These are phyloP conservation scores for Morella rubra DNA, from an alignment of 306 rosid genomes.

Conservation along the genomic window DNA sequence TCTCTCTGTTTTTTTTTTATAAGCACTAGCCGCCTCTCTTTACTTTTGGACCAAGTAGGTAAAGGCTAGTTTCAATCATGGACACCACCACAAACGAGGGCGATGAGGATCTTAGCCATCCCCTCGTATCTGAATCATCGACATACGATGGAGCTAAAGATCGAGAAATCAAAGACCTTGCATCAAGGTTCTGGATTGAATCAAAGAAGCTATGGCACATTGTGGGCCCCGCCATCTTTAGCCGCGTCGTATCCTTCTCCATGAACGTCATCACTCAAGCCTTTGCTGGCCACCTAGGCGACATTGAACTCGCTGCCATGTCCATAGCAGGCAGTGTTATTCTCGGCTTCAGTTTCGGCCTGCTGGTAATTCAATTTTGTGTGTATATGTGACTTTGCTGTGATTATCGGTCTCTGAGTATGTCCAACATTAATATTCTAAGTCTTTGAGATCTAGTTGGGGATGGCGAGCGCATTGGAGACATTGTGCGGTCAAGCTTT, in stretches of 20 bases:
- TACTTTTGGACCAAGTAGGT: too few relatives aligned
- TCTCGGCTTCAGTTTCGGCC: conserved; percentile 61
- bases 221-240: conserved; percentile 74
- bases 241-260: conserved; percentile 51
- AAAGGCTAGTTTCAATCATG: too few relatives aligned
- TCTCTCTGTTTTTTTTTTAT: too few relatives aligned
- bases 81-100: not conserved
- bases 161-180: not conserved
- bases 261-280: conserved; percentile 79
- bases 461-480: conserved; percentile 86
- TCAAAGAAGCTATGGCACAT: conserved; percentile 62
- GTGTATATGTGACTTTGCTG: too few relatives aligned
- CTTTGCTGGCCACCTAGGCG: conserved; percentile 75
- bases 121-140: conserved; percentile 15
- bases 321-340: conserved; percentile 69
- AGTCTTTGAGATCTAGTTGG: conserved; percentile 37
- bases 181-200: conserved; percentile 47
- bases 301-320: conserved; percentile 63
- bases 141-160: not conserved
- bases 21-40: too few relatives aligned
- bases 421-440: not conserved
- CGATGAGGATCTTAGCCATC: conserved; percentile 8
- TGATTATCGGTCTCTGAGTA: too few relatives aligned
- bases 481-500: conserved; percentile 82
- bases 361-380: too few relatives aligned